A percentile compares a stretch with the other conserved stretches of the same genome.
These are phyloP conservation scores for Ocimum tenuiflorum DNA, from an alignment of 257 asterid genomes.

Conservation along the genomic window DNA sequence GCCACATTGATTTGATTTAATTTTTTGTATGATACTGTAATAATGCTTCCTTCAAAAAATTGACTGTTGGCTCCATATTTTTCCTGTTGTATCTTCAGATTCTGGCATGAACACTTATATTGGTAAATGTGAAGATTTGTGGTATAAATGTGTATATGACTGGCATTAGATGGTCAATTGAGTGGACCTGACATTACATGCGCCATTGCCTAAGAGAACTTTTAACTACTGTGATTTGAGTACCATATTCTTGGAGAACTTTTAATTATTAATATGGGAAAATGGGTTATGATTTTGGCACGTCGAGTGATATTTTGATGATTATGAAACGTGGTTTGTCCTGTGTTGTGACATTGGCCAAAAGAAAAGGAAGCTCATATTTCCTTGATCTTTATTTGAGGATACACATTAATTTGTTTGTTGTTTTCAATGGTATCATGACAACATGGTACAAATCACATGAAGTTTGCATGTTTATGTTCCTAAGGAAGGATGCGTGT, in stretches of 20 bases:
- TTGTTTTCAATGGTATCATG: not conserved
- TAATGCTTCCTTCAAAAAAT: not conserved
- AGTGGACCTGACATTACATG: constrained; percentile 11
- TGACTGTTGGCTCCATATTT: not conserved
- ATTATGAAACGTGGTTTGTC: not conserved
- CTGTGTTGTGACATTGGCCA: not conserved
- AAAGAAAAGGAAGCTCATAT: not conserved
- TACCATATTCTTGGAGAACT: not conserved
- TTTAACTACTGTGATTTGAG: not conserved
- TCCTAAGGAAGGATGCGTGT: not conserved
- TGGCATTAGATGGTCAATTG: not conserved
- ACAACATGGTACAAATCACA: not conserved
- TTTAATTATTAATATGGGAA: not conserved
- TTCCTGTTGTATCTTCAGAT: not conserved
- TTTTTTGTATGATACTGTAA: not conserved
- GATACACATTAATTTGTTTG: not conserved
- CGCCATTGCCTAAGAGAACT: not conserved
- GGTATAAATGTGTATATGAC: not conserved
- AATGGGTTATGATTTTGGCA: not conserved
- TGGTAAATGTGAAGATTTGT: not conserved
- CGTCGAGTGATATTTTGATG: not conserved
- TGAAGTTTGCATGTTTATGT: not conserved
- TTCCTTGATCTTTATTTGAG: not conserved
- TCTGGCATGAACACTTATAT: not conserved
- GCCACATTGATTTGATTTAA: not conserved